phyloP scores from a whole-genome alignment of 2,329 filamentous ascomycete species.

The Stagonosporopsis rhizophila region DNA sequence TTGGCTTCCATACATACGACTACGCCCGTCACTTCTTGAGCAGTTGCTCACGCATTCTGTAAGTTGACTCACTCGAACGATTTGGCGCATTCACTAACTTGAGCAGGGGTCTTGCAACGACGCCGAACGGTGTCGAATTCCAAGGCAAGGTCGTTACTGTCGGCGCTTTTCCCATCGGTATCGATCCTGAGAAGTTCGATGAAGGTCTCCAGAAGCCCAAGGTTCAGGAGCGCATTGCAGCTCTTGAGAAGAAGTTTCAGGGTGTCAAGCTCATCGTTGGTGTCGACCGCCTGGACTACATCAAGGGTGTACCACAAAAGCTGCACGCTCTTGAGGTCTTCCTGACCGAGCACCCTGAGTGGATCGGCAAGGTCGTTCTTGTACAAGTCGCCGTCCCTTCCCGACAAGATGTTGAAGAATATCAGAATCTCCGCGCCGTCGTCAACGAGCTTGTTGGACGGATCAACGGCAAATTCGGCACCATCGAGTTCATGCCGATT shows the following conservation, averaged over 20 bases:
- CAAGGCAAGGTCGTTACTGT: constrained; percentile 88
- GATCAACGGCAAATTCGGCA: constrained; percentile 97
- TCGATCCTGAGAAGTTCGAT: constrained; percentile 95
- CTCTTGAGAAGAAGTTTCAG: constrained; percentile 87
- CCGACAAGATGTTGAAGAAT: constrained; percentile 95
- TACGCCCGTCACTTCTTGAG: constrained; percentile 98
- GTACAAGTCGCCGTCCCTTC: constrained; percentile 96
- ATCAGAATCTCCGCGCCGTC: constrained; percentile 92
- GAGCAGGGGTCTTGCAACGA: constrained; percentile 71
- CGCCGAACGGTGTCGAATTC: constrained; percentile 92
- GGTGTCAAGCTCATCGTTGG: constrained; percentile 96
- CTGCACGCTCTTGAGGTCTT: constrained; percentile 96
- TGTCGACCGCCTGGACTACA: constrained; percentile 96
- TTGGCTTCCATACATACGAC: constrained; percentile 98
- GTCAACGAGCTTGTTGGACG: constrained; percentile 96
- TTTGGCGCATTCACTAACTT: constrained; percentile 12
- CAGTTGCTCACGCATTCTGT: constrained; percentile 93
- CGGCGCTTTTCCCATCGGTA: constrained; percentile 96
- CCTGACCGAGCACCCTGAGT: constrained; percentile 94
- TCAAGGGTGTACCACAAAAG: constrained; percentile 98
- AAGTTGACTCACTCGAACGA: constrained; percentile 42
- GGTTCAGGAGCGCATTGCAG: constrained; percentile 85
- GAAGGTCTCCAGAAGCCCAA: constrained; percentile 85
- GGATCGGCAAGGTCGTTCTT: constrained; percentile 96
- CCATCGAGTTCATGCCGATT: constrained; percentile 98